Conservation (phyloP, 257 asterid genomes). For the Solanum sejunctum region DNA sequence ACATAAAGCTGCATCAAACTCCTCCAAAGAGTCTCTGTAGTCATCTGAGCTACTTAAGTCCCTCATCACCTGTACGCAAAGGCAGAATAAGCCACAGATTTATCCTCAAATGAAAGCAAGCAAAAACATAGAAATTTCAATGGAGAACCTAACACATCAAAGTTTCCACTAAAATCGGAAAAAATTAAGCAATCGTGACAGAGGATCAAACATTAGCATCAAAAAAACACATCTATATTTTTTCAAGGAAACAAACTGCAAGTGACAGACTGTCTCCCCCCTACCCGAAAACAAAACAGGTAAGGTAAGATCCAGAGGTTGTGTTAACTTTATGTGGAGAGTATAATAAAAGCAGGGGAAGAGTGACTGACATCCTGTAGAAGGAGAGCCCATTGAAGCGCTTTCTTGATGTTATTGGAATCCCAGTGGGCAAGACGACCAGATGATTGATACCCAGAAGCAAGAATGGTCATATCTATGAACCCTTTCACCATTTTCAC, state of each 20-base stretch:
- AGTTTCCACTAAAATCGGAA: neutral
- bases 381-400: conserved; percentile 60
- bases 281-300: neutral
- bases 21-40: conserved; percentile 36
- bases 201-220: neutral
- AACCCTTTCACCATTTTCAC: conserved; percentile 36
- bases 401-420: conserved; percentile 32
- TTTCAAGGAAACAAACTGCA: neutral
- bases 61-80: conserved; percentile 27
- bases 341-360: neutral
- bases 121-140: neutral
- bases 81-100: neutral
- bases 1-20: conserved; percentile 45
- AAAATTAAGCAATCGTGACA: neutral
- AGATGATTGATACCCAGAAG: conserved; percentile 68
- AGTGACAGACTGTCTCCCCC: neutral
- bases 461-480: conserved; percentile 49
- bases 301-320: neutral
- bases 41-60: conserved; percentile 30
- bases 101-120: neutral
- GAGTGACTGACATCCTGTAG: conserved; percentile 36
- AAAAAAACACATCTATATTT: neutral
- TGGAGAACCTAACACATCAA: neutral
- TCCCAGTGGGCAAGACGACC: conserved; percentile 68
- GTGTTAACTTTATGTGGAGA: neutral